phyloP scores from a whole-genome alignment of 1,284 basidiomycete species.

The Cutaneotrichosporon daszewskae region DNA sequence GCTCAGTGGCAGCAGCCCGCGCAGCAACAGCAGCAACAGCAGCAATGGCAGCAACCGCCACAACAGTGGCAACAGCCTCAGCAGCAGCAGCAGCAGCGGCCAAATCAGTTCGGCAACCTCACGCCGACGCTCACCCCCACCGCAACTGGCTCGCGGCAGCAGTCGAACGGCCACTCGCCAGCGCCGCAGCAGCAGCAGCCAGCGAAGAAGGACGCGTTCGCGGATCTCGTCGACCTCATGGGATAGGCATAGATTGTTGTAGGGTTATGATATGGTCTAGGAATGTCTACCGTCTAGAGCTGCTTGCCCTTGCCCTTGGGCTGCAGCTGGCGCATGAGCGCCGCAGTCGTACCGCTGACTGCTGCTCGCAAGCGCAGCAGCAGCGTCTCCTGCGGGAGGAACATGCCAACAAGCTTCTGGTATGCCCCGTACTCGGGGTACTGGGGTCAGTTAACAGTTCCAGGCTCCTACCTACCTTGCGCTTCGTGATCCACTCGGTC shows the following conservation, averaged over 20 bases:
- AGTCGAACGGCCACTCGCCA: slow-evolving; percentile 5
- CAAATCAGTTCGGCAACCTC: slow-evolving; percentile 13
- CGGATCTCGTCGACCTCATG: slow-evolving; percentile 46
- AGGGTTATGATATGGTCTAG: too few relatives aligned
- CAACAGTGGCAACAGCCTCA: slow-evolving; percentile 13
- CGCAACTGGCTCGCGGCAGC: background rate
- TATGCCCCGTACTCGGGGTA: slow-evolving; percentile 74
- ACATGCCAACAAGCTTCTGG: slow-evolving; percentile 74
- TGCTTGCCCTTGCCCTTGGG: too few relatives aligned
- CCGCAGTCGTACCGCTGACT: too few relatives aligned
- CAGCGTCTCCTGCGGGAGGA: slow-evolving; percentile 59
- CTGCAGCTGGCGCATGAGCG: too few relatives aligned
- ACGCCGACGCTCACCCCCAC: slow-evolving; percentile 9
- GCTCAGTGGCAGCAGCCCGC: slow-evolving; percentile 1
- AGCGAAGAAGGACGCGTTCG: slow-evolving; percentile 47
- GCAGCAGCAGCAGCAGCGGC: slow-evolving; percentile 11
- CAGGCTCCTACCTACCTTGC: slow-evolving; percentile 53
- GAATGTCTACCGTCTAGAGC: too few relatives aligned
- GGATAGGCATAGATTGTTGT: too few relatives aligned
- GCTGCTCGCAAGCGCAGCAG: too few relatives aligned
- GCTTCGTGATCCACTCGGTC: slow-evolving; percentile 69
- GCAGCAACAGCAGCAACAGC: slow-evolving; percentile 8
- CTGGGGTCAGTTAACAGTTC: slow-evolving; percentile 17
- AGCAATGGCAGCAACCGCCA: slow-evolving; percentile 12
- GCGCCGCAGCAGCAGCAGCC: slow-evolving; percentile 13